Evolutionary conservation across 2,329 filamentous ascomycete genomes (phyloP), one percentile per base, ranked within the genome.

Genomic region (Botrytis medusae): DNA sequence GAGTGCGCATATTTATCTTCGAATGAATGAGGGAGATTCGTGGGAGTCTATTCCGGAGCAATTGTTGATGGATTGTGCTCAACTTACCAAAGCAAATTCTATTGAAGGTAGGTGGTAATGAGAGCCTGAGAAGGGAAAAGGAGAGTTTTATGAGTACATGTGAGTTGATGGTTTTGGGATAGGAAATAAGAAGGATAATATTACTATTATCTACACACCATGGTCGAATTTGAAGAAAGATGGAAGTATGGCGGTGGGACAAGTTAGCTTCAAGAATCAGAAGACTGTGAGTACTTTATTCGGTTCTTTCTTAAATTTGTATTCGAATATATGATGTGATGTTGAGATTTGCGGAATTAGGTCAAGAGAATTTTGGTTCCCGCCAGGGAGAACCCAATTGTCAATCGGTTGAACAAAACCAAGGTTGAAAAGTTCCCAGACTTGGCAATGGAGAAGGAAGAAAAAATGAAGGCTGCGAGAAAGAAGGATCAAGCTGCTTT

Each of bases 401-500:
- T 99, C 84, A 99, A 99, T 84, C 90, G 96, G n/a, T 89, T 99
- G 77, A 98, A 98, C 86, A 99, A 98, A 87, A 99, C 96, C 51
- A 94, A 92, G 78, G 89, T 93, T 48, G 95, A 98, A 84, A 93
- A 91, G 82, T 93, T 91, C 81, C 94, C 95, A 0, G 93, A 98
- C 81, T 84, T 99, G 20, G 86, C 87, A 74, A 89, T 91, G 80
- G 95, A 98, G 84, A 93, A 91, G 81, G 94, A 97, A 72, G 92
- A 93, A 68, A 88, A 89, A 60, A 83, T 92, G 74, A 90, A 89
- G 78, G 90, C 92, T 83, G 84, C 95, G 77, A 87, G 94, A 76
- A 91, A 90, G 81, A 87, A 85, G 74, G 94, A 97, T 70, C 89
- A 91, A 79, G 88, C 88, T 22, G 85, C 86, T 1, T 84, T 85